Evolutionary conservation across 164 flowering plant species (phyloP).

Genomic region (Santalum album): DNA sequence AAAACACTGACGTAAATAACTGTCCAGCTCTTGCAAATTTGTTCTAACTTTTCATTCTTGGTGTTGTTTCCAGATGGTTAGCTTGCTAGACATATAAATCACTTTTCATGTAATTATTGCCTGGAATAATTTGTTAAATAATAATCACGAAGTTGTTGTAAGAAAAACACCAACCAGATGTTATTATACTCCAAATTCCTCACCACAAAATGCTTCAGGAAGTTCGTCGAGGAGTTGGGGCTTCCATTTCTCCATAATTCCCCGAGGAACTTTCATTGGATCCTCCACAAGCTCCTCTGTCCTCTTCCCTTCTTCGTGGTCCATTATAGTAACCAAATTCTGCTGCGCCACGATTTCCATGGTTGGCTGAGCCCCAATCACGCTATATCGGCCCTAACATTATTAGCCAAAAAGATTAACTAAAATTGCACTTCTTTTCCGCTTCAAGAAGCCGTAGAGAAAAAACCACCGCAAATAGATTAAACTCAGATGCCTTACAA

Average conservation of each 20-base stretch:
- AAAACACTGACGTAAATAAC: too few relatives aligned
- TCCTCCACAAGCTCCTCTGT: conserved; percentile 67
- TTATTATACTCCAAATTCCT: too few relatives aligned
- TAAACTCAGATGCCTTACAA: conserved; percentile 25
- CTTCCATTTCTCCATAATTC: conserved; percentile 56
- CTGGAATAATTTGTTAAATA: too few relatives aligned
- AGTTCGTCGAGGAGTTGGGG: conserved; percentile 70
- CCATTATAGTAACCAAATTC: conserved; percentile 63
- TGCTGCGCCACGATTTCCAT: conserved; percentile 80
- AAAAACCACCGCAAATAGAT: background rate
- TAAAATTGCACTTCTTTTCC: too few relatives aligned
- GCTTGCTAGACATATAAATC: too few relatives aligned
- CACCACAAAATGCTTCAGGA: conserved; percentile 79
- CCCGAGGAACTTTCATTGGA: conserved; percentile 59
- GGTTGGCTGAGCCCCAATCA: conserved; percentile 78
- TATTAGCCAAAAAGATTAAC: conserved; percentile 3
- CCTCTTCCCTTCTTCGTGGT: conserved; percentile 50
- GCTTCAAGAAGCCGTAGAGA: background rate
- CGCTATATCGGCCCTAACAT: conserved; percentile 75
- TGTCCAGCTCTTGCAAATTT: too few relatives aligned
- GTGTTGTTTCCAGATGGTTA: too few relatives aligned
- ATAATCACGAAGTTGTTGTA: background rate
- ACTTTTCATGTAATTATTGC: too few relatives aligned
- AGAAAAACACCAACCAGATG: too few relatives aligned
- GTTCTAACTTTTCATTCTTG: too few relatives aligned